Conservation (phyloP, 2,329 filamentous ascomycete species). For the Chalara sp. region DNA sequence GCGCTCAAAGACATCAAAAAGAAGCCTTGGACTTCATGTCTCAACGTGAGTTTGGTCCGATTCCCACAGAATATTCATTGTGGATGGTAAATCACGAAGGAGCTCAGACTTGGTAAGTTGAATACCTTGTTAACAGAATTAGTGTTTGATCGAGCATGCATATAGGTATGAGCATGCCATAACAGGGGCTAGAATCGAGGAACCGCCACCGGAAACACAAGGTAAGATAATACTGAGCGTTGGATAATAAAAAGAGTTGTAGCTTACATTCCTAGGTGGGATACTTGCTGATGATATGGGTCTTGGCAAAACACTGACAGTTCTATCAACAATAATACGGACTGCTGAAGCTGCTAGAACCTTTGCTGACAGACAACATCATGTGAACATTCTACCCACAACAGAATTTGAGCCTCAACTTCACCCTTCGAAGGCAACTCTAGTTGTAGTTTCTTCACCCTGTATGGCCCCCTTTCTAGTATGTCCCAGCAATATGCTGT, state of each 20-base stretch:
- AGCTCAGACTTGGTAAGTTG: slow-evolving; percentile 24
- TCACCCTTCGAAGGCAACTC: slow-evolving; percentile 30
- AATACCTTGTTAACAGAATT: not conserved
- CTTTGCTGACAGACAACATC: not conserved
- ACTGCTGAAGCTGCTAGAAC: slow-evolving; percentile 30
- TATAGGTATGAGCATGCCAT: slow-evolving; percentile 70
- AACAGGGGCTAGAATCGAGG: slow-evolving; percentile 54
- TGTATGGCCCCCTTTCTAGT: slow-evolving; percentile 16
- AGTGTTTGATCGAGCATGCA: not conserved
- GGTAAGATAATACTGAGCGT: slow-evolving; percentile 22
- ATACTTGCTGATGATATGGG: slow-evolving; percentile 53
- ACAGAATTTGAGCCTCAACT: not conserved
- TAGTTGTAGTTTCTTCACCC: slow-evolving; percentile 38
- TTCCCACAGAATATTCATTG: slow-evolving; percentile 25
- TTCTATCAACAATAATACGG: slow-evolving; percentile 37
- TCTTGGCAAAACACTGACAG: slow-evolving; percentile 45
- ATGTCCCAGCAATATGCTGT: no score
- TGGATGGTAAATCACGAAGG: slow-evolving; percentile 24
- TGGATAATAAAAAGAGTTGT: no score
- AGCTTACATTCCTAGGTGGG: slow-evolving; percentile 26
- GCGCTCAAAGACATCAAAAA: slow-evolving; percentile 30
- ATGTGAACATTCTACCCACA: not conserved
- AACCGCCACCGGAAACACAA: slow-evolving; percentile 54
- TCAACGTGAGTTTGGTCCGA: slow-evolving; percentile 31
- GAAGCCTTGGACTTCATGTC: slow-evolving; percentile 32